Percentiles rank a stretch among this genome's conserved stretches.
These are phyloP conservation scores for Podospora fimiseda DNA, from an alignment of 495 filamentous ascomycete species.

Conservation along the genomic window DNA sequence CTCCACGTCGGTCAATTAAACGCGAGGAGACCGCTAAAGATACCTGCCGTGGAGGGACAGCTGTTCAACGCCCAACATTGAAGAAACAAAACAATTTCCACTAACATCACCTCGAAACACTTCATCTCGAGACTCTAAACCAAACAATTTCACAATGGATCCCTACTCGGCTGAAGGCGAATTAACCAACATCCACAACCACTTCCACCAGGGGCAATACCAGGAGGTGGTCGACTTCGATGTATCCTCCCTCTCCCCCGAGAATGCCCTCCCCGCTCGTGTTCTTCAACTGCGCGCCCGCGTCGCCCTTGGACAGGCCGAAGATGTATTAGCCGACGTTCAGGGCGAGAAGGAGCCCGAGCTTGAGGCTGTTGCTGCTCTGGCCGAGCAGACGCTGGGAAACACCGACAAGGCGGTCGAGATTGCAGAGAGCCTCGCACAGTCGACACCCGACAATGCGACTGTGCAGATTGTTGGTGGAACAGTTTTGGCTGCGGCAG, in stretches of 20 bases:
- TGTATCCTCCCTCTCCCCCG: slow-evolving; percentile 63
- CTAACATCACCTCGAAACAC: neutral
- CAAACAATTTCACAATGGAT: slow-evolving; percentile 42
- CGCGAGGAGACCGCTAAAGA: slow-evolving; percentile 1
- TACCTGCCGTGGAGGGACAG: neutral
- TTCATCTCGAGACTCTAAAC: neutral
- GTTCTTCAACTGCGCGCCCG: slow-evolving; percentile 74
- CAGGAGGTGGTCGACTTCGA: slow-evolving; percentile 74
- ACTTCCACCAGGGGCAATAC: slow-evolving; percentile 92
- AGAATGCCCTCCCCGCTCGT: slow-evolving; percentile 72
- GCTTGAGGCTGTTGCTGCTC: slow-evolving; percentile 67
- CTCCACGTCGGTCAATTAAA: slow-evolving; percentile 21
- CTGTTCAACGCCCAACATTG: slow-evolving; percentile 4
- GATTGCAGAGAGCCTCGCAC: slow-evolving; percentile 59
- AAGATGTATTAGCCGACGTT: slow-evolving; percentile 63
- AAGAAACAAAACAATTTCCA: neutral
- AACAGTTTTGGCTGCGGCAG: slow-evolving; percentile 69
- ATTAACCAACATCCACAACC: slow-evolving; percentile 89
- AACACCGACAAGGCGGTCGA: slow-evolving; percentile 54
- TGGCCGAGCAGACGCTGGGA: slow-evolving; percentile 63
- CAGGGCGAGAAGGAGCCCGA: slow-evolving; percentile 63
- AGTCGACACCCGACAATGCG: slow-evolving; percentile 60
- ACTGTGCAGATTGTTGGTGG: slow-evolving; percentile 76
- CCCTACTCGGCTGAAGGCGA: slow-evolving; percentile 94
- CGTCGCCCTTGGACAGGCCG: slow-evolving; percentile 71